Evolutionary conservation across 2,329 filamentous ascomycete genomes (phyloP).

Genomic region (Fonsecaea pugnacius): DNA sequence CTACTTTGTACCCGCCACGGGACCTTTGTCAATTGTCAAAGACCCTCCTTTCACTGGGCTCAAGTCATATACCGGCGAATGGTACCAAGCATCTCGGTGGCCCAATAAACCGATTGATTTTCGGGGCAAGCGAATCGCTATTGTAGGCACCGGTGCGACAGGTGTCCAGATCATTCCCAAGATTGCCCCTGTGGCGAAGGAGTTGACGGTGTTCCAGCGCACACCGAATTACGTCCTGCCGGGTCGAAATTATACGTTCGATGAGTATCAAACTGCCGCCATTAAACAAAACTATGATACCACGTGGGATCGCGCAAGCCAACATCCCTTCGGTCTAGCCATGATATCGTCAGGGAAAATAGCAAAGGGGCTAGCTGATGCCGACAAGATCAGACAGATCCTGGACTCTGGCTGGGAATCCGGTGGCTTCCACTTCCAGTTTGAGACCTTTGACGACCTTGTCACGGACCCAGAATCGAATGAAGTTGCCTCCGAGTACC

Average conservation of each 20-base stretch:
- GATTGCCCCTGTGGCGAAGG: conserved; percentile 46
- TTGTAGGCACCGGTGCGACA: conserved; percentile 53
- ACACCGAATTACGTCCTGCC: conserved; percentile 68
- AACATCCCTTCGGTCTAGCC: conserved; percentile 36
- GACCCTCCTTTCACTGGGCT: conserved; percentile 38
- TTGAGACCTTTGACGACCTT: conserved; percentile 57
- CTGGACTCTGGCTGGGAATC: conserved; percentile 46
- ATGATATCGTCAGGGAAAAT: conserved; percentile 29
- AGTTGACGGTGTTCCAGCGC: conserved; percentile 61
- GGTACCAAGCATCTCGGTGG: conserved; percentile 39
- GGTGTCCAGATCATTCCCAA: conserved; percentile 49
- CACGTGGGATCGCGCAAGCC: background rate
- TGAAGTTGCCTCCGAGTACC: conserved; percentile 59
- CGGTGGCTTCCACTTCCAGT: conserved; percentile 60
- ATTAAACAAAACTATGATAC: conserved; percentile 6
- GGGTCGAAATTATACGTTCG: conserved; percentile 54
- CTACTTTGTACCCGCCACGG: conserved; percentile 34
- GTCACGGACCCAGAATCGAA: conserved; percentile 54
- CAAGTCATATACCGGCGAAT: conserved; percentile 34
- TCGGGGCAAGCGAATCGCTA: conserved; percentile 46
- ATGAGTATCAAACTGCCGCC: conserved; percentile 51
- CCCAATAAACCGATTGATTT: conserved; percentile 30
- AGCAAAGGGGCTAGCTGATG: conserved; percentile 5
- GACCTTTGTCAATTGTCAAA: conserved; percentile 40
- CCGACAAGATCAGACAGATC: conserved; percentile 43